Evolutionary conservation across 192 early-diverging fungal genomes (phyloP), one percentile per base, ranked within the genome.

Genomic region (Rhizophagus clarus): DNA sequence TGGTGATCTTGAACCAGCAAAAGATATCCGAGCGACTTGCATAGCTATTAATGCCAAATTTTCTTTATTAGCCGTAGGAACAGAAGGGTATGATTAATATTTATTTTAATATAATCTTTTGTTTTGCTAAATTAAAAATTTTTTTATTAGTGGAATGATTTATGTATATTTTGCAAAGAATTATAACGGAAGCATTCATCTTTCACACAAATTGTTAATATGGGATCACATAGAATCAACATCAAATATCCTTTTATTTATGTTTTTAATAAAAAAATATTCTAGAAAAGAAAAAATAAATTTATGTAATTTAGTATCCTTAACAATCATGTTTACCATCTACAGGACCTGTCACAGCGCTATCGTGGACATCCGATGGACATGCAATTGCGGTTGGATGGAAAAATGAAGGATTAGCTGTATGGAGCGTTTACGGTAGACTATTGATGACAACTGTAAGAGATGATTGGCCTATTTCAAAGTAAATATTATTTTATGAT

Each of bases 351-450:
- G 91, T 91, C 1, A 81, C 79, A 8, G 84, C 88, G 0, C 60
- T 95, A n/a, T 85, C 84, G 26, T 96, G 95, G 95, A 90, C 92
- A 31, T 84, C 85, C 14, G 91, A 94, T 80, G 93, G 94, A 56
- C 89, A 88, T 74, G 91, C 91, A 0, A 80, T 96, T n/a, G 92
- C 92, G 12, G 90, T 90, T 42, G 92, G 91, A 51, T 93, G 89
- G 87, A 82, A 74, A 26, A 74, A 83, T 73, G 90, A 90, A 40
- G 93, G 95, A 15, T 79, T 94, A 26, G 88, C 91, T 1, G 81
- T 96, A 7, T 96, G 95, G 95, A 96, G 93, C 83, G 90, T 91
- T 8, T 96, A 90, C 79, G 95, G 95, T 9, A 84, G 85, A 3
- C 76, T 92, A 17, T 73, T 93, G 10, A 89, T 90, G 66, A 84